phyloP scores from a whole-genome alignment of 176 grass and related monocot species.

The Oryza punctata region DNA sequence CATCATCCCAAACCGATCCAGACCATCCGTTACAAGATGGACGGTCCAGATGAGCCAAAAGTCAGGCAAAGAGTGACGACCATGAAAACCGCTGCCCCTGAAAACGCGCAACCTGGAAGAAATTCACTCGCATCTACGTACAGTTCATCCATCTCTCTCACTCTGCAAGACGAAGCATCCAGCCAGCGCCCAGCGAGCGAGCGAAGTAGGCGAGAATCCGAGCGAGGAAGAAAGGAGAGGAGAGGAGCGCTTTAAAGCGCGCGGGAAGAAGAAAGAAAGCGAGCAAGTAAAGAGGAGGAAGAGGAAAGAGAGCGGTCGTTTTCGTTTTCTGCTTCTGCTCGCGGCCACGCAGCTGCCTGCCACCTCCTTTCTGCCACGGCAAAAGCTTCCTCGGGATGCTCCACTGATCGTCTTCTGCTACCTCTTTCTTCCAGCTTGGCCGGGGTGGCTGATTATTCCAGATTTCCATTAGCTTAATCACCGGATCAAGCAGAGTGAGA shows the following conservation, averaged over 20 bases:
- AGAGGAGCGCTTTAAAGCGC: conserved; percentile 15
- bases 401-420: background rate
- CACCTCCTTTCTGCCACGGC: conserved; percentile 23
- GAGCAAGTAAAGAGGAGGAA: background rate
- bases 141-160: background rate
- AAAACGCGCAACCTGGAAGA: background rate
- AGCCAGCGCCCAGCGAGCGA: background rate
- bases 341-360: background rate
- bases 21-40: background rate
- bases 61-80: background rate
- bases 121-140: background rate
- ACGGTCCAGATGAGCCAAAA: background rate
- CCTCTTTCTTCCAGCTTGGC: too few species aligned
- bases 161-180: background rate
- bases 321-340: conserved; percentile 17
- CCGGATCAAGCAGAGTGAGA: background rate
- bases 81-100: background rate
- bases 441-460: too few species aligned
- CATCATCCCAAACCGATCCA: background rate
- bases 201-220: background rate
- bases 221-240: background rate
- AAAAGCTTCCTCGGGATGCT: background rate
- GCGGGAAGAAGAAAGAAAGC: background rate
- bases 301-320: conserved; percentile 30
- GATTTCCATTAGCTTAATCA: background rate